Conservation (phyloP, 495 filamentous ascomycete species). For the Penicillium maclennaniae region DNA sequence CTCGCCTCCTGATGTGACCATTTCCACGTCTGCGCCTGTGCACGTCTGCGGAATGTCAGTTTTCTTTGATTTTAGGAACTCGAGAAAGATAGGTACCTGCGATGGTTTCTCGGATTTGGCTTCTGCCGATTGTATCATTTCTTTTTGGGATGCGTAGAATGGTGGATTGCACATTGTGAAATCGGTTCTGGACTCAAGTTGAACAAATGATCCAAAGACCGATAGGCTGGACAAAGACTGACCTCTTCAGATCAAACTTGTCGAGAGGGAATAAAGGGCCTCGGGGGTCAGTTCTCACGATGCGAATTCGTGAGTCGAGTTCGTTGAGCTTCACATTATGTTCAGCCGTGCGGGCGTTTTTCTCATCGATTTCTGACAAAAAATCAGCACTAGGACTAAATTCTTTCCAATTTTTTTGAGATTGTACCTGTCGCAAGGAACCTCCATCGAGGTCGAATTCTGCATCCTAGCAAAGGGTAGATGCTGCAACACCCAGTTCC, state of each 20-base stretch:
- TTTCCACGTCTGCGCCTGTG: constrained; percentile 78
- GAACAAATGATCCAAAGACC: background rate
- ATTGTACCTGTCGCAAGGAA: constrained; percentile 65
- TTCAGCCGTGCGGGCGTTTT: constrained; percentile 61
- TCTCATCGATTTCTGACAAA: constrained; percentile 67
- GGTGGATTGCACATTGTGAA: constrained; percentile 96
- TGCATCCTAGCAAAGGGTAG: constrained; percentile 81
- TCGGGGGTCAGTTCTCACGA: constrained; percentile 50
- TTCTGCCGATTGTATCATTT: constrained; percentile 61
- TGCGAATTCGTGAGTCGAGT: constrained; percentile 59
- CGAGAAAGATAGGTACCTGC: constrained; percentile 38
- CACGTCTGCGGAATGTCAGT: constrained; percentile 47
- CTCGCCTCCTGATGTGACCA: constrained; percentile 85
- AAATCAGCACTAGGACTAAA: background rate
- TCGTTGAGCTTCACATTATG: constrained; percentile 61
- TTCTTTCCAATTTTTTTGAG: background rate
- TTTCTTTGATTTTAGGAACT: background rate
- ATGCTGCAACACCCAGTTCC: constrained; percentile 90
- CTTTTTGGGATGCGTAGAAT: constrained; percentile 73
- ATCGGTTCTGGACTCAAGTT: constrained; percentile 54
- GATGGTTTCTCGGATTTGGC: constrained; percentile 65
- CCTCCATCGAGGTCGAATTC: constrained; percentile 61
- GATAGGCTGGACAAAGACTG: background rate
- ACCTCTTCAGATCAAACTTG: constrained; percentile 49
- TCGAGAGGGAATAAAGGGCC: constrained; percentile 57